Evolutionary conservation across 257 asterid genomes (phyloP).

Genomic region (Solanum sejunctum): DNA sequence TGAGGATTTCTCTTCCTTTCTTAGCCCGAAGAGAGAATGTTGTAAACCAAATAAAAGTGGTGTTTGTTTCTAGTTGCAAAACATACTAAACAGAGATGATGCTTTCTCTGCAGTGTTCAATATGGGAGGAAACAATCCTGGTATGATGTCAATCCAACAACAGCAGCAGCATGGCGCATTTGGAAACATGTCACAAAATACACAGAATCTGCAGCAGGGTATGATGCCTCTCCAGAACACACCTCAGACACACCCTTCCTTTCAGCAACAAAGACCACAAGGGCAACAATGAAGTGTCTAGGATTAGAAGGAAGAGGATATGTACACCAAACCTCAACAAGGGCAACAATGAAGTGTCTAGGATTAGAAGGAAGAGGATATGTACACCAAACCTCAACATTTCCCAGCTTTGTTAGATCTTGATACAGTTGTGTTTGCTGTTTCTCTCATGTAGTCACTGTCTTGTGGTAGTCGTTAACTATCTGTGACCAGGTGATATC

Average conservation of each 20-base stretch:
- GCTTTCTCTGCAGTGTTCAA: conserved; percentile 45
- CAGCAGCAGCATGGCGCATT: conserved; percentile 62
- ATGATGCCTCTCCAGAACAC: conserved; percentile 55
- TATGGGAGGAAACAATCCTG: conserved; percentile 63
- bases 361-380: background rate
- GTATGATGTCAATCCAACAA: conserved; percentile 72
- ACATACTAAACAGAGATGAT: background rate
- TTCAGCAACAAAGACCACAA: conserved; percentile 87
- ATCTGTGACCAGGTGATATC: background rate
- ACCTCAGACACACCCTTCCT: conserved; percentile 61
- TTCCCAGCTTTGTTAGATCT: background rate
- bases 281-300: conserved; percentile 44
- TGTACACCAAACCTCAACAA: background rate
- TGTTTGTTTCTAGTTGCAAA: background rate
- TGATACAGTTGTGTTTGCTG: background rate
- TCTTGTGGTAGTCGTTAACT: background rate
- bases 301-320: background rate
- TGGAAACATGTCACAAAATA: conserved; percentile 64
- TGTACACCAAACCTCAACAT: background rate
- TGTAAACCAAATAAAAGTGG: background rate
- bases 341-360: conserved; percentile 44
- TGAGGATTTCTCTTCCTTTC: background rate
- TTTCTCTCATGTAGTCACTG: background rate
- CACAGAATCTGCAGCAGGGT: conserved; percentile 51
- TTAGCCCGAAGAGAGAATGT: background rate